Evolutionary conservation across 1,139 yeast genomes (phyloP).

Genomic region (Nakaseomyces uthaithaninus): DNA sequence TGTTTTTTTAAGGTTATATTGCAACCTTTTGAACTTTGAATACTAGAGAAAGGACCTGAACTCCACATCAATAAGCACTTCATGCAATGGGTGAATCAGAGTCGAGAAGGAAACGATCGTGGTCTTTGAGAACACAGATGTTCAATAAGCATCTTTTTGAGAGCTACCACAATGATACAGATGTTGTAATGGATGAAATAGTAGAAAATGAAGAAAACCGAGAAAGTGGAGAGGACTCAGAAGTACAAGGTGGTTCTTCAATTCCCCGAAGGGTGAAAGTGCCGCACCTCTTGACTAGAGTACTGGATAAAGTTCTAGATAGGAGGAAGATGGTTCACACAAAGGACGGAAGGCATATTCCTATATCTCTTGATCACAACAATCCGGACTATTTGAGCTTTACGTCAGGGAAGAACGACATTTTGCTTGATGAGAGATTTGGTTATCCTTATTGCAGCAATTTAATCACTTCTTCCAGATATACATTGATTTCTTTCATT

Average conservation of each 20-base stretch:
- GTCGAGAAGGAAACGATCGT: constrained; percentile 53
- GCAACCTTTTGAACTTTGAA: no score
- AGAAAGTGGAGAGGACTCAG: constrained; percentile 12
- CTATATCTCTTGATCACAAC: constrained; percentile 42
- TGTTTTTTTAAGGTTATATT: no score
- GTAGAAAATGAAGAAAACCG: constrained; percentile 11
- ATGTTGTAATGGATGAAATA: constrained; percentile 29
- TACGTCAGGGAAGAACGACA: constrained; percentile 19
- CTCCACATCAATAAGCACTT: not conserved
- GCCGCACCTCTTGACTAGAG: constrained; percentile 17
- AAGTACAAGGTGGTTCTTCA: constrained; percentile 13
- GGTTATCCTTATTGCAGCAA: constrained; percentile 58
- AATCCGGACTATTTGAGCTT: constrained; percentile 18
- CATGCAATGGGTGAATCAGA: constrained; percentile 9
- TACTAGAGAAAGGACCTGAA: not conserved
- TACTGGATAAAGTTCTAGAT: constrained; percentile 29
- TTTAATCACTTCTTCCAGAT: constrained; percentile 76
- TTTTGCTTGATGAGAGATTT: constrained; percentile 55
- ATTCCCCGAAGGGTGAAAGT: constrained; percentile 13
- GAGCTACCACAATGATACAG: constrained; percentile 17
- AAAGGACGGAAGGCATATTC: constrained; percentile 67
- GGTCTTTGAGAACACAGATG: constrained; percentile 65
- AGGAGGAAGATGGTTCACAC: constrained; percentile 35
- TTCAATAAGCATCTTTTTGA: constrained; percentile 43
- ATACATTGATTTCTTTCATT: constrained; percentile 68